phyloP scores from a whole-genome alignment of 306 rosid genomes.

The Trifolium fragiferum region DNA sequence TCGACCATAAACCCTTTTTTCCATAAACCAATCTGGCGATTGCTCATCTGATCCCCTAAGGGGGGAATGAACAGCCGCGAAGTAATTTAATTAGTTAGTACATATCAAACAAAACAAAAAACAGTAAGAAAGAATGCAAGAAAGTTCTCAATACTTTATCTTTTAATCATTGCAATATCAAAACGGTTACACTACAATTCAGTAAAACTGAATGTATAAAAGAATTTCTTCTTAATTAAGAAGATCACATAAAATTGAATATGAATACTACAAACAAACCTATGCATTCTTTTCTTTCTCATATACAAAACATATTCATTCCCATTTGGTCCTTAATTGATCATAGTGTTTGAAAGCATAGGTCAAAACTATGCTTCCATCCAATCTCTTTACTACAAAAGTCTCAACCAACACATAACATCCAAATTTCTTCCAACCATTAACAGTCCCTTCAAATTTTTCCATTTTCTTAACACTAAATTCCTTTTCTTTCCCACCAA shows the following conservation, averaged over 20 bases:
- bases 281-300: background rate
- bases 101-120: no score
- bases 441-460: slow-evolving; percentile 49
- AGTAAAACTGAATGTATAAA: slow-evolving; percentile 28
- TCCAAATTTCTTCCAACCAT: slow-evolving; percentile 64
- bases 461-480: slow-evolving; percentile 54
- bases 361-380: slow-evolving; percentile 56
- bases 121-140: background rate
- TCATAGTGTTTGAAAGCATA: slow-evolving; percentile 57
- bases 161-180: slow-evolving; percentile 4
- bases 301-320: slow-evolving; percentile 37
- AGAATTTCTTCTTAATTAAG: slow-evolving; percentile 20
- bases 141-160: background rate
- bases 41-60: no score
- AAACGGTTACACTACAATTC: slow-evolving; percentile 5
- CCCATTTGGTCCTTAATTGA: slow-evolving; percentile 62
- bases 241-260: slow-evolving; percentile 37
- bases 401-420: slow-evolving; percentile 69
- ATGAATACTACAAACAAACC: background rate
- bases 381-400: slow-evolving; percentile 61
- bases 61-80: no score
- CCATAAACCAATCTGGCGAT: no score
- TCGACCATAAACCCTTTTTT: no score
- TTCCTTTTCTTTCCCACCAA: slow-evolving; percentile 45
- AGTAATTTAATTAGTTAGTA: no score